A percentile compares a stretch with the other conserved stretches of the same genome.
phyloP scores from a whole-genome alignment of 2,329 filamentous ascomycete species.

The Scedosporium minutisporum region DNA sequence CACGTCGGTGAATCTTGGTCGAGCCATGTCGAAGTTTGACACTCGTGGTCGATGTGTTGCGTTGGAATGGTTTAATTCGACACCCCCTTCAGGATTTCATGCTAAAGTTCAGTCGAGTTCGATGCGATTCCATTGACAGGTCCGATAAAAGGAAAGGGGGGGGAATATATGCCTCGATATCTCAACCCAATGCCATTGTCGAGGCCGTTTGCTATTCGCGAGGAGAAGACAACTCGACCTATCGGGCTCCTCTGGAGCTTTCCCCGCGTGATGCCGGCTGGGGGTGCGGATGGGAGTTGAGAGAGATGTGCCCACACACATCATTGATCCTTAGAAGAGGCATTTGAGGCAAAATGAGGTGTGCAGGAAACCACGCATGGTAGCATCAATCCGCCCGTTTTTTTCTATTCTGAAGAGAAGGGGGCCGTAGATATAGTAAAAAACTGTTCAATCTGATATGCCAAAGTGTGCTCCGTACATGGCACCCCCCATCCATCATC shows the following conservation, averaged over 20 bases:
- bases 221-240: not conserved
- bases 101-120: not conserved
- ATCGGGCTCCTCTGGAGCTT: slow-evolving; percentile 4
- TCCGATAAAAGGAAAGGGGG: not conserved
- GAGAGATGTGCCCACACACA: not conserved
- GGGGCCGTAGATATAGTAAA: not conserved
- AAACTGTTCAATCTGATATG: not conserved
- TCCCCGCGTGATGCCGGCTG: not conserved
- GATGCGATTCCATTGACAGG: slow-evolving; percentile 2
- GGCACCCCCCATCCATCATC: not conserved
- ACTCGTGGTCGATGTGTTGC: not conserved
- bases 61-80: not conserved
- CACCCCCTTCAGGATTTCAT: not conserved
- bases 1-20: not conserved
- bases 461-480: not conserved
- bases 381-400: not conserved
- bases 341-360: not conserved
- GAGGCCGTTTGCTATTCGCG: not conserved
- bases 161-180: not conserved
- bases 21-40: not conserved
- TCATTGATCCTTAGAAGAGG: not conserved
- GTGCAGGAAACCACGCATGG: not conserved
- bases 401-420: no score
- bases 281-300: not conserved
- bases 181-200: slow-evolving; percentile 1